Evolutionary conservation across 257 asterid genomes (phyloP), one percentile per base, ranked within the genome.

Genomic region (Lavandula angustifolia): DNA sequence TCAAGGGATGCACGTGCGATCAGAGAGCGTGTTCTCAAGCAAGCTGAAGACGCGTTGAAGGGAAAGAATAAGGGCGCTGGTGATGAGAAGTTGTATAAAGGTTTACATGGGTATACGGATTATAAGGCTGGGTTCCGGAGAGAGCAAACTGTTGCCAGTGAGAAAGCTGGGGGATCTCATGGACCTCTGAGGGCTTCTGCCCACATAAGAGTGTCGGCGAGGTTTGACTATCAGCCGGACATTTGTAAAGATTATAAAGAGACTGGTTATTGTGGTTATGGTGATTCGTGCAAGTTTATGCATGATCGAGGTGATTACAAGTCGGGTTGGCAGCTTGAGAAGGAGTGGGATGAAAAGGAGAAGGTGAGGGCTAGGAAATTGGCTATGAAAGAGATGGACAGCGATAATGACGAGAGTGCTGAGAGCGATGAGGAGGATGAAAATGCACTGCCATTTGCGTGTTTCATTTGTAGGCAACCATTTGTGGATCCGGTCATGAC

Each of bases 141-240:
- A 54, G 99, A 90, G 84, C 95, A 79, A 9, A 87, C 99, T 0
- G 85, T 90, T 64, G 80, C 95, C 27, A 75, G 95, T 67, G 97
- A 87, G 83, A 94, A 94, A 77, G 97, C 96, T 38, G 96, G 95
- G 49, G 97, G 99, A 50, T 62, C 97, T 1, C 96, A 94, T 52
- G 97, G 95, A 56, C 97, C 99, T 46, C 81, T 90, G 38, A 80
- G 96, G 70, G 96, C 99, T 66, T 90, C 97, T 34, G 96, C 97
- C 29, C 94, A 85, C 73, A 87, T 89, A 62, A 82, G 99, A 71
- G 97, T 89, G 48, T 89, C 99, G 0, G 95, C 95, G 1, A 84
- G 99, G 75, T 94, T 94, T 46, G 99, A 94, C 55, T 94, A 90
- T 76, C 99, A 94, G 82, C 99, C 97, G 0, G 97, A 94, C 64